Evolutionary conservation across 495 filamentous ascomycete species (phyloP), one percentile per base, ranked within the genome.

Genomic region (Penicillium antarcticum): DNA sequence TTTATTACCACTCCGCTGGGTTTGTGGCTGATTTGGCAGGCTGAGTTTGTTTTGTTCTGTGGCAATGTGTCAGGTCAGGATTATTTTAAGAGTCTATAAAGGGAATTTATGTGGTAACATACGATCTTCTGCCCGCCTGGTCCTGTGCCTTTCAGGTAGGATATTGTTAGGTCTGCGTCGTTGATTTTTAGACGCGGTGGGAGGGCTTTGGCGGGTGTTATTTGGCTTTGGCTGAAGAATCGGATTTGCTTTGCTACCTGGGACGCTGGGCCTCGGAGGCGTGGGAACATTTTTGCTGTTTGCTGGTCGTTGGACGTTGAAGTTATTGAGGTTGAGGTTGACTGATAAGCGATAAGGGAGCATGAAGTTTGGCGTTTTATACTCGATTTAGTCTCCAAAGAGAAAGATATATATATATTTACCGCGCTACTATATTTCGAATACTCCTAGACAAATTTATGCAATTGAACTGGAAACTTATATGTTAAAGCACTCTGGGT

Each of bases 111-210:
- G 26, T 4, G 26, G 26, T 1, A 29, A 46, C 66, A 11, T 58
- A 79, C 65, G 70, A 97, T 97, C 68, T 97, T 97, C 68, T 98
- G 94, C 0, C 94, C 94, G 40, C 94, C 94, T 1, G 94, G 94
- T 10, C 94, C 94, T 60, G 82, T 88, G 61, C 94, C 94, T 65
- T 91, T 95, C 21, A 98, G 80, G 72, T 94, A 98, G 38, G 80
- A 79, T 57, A 96, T 86, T 32, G 82, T 81, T 51, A 97, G 80
- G 42, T 96, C 90, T 24, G 76, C 73, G 56, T 96, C 92, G 11
- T 82, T 72, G 54, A 95, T 75, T 56, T 82, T 83, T 14, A 87
- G 80, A 0, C 89, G 86, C 11, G 88, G 83, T 0, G 94, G 92
- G 51, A 96, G 73, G 38, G 74, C 74, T 58, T 87, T 87, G 23